Evolutionary conservation across 2,329 filamentous ascomycete species (phyloP), one percentile per base, ranked within the genome.

Genomic region (Pyricularia grisea): DNA sequence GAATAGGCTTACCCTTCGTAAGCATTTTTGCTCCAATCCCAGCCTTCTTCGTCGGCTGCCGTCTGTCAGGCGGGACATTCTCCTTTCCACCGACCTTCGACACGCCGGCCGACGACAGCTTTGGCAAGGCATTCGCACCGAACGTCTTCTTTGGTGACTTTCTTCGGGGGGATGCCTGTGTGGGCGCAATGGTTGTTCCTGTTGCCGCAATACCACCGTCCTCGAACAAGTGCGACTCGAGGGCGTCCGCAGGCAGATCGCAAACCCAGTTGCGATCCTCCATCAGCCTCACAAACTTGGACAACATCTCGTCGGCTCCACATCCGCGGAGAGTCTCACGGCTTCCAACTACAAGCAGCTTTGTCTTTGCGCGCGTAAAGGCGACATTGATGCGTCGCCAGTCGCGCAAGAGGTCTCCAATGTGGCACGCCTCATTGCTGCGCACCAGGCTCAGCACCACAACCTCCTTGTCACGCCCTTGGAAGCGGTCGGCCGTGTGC

Each of bases 401-500:
- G 78, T 99, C 95, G 71, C 91, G 92, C 31, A 99, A 83, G 65
- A 99, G 79, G 69, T 98, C 95, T 23, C 95, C 95, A n/a, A 99
- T 94, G 67, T 86, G 88, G 71, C 89, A 88, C 0, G 86, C 85
- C 27, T 94, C 89, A 74, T 99, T 99, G 77, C 89, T 94, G 33
- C 95, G 87, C 17, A 98, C 95, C 33, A 97, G 89, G 69, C 88
- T 92, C 10, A 99, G 85, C 17, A 99, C 87, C 0, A 98, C 87
- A 2, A 97, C 90, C 75, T 97, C 93, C 77, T 99, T 99, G 79
- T 99, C 95, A 11, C 95, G 88, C 7, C 95, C 95, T 77, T 99
- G 95, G 78, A 97, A 99, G 64, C 94, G 93, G 79, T 99, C 95
- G 3, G 95, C 94, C 0, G 95, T 98, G 79, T 99, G 93, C 85